A percentile compares a stretch with the other conserved stretches of the same genome.
Conservation (phyloP, 1,284 basidiomycete genomes). For the Rhizoctonia solani region DNA sequence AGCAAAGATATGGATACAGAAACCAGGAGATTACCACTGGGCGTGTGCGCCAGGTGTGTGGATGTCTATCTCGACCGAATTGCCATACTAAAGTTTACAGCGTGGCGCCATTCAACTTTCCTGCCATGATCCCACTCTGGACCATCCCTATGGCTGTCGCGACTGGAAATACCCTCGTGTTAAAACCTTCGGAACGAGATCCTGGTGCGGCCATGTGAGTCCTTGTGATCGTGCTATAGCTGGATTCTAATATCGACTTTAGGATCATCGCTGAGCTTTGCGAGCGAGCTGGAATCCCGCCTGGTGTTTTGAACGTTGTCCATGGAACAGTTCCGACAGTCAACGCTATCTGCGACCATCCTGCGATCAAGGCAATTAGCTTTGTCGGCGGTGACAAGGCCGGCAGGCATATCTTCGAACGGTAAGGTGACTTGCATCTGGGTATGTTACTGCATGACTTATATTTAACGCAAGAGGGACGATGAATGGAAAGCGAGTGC, state of each 20-base stretch:
- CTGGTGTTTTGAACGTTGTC: constrained; percentile 77
- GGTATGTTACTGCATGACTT: constrained; percentile 36
- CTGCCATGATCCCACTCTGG: constrained; percentile 97
- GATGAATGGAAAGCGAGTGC: constrained; percentile 88
- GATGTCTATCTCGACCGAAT: constrained; percentile 30
- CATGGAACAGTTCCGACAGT: constrained; percentile 90
- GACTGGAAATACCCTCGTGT: constrained; percentile 92
- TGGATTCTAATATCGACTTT: not conserved
- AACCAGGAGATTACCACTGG: constrained; percentile 75
- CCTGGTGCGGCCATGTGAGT: constrained; percentile 90
- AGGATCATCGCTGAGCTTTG: constrained; percentile 61
- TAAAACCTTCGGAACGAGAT: constrained; percentile 96
- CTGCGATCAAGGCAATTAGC: constrained; percentile 89
- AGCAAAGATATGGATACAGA: constrained; percentile 98
- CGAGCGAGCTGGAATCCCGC: constrained; percentile 66
- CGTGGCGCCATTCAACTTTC: constrained; percentile 92
- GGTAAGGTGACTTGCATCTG: constrained; percentile 52
- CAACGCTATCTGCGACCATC: constrained; percentile 92
- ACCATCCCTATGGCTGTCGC: constrained; percentile 86
- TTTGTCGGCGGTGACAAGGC: constrained; percentile 97
- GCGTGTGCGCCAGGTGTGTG: constrained; percentile 69
- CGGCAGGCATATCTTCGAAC: constrained; percentile 91
- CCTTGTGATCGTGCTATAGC: not conserved
- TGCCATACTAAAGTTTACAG: constrained; percentile 49
- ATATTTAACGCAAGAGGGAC: constrained; percentile 60